These are phyloP conservation scores for Chlamydomonas sp. DNA, from an alignment of 139 green algal genomes.

Conservation along the genomic window DNA sequence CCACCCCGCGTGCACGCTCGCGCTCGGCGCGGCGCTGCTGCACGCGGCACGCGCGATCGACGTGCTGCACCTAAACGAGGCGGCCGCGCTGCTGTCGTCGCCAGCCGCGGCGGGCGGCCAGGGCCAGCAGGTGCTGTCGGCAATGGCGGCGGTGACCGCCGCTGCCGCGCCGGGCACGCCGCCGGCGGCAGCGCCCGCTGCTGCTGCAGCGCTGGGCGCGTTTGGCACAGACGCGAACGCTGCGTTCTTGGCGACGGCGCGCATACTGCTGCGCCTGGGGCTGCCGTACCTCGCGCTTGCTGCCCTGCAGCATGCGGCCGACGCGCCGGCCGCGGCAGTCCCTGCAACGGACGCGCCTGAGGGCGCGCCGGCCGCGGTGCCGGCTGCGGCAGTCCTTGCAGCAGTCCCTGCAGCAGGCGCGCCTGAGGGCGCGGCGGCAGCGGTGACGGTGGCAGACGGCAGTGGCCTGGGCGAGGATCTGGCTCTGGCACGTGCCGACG, in stretches of 20 bases:
- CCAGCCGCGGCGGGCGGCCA: background rate
- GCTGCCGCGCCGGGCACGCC: slow-evolving; percentile 9
- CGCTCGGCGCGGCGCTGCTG: slow-evolving; percentile 15
- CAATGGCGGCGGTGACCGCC: background rate
- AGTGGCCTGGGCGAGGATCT: too few species aligned
- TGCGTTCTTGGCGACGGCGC: slow-evolving; percentile 5
- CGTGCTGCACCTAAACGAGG: slow-evolving; percentile 15
- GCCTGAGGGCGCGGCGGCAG: too few species aligned
- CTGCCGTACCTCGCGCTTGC: slow-evolving; percentile 2
- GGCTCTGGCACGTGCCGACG: too few species aligned
- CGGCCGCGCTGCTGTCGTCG: slow-evolving; percentile 8
- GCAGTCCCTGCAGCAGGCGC: background rate
- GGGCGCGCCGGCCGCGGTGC: background rate
- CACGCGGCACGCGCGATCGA: slow-evolving; percentile 17
- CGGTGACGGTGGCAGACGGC: too few species aligned
- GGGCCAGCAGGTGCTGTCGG: background rate
- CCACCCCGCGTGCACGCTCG: slow-evolving; percentile 11
- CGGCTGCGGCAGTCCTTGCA: background rate
- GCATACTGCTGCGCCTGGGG: slow-evolving; percentile 7
- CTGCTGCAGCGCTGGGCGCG: background rate
- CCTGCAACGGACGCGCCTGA: background rate
- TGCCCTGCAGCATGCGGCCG: background rate
- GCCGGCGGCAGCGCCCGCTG: background rate
- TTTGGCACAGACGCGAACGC: background rate
- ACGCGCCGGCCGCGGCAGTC: slow-evolving; percentile 7